Evolutionary conservation across 2,329 filamentous ascomycete genomes (phyloP).

Genomic region (Fusarium nurragi): DNA sequence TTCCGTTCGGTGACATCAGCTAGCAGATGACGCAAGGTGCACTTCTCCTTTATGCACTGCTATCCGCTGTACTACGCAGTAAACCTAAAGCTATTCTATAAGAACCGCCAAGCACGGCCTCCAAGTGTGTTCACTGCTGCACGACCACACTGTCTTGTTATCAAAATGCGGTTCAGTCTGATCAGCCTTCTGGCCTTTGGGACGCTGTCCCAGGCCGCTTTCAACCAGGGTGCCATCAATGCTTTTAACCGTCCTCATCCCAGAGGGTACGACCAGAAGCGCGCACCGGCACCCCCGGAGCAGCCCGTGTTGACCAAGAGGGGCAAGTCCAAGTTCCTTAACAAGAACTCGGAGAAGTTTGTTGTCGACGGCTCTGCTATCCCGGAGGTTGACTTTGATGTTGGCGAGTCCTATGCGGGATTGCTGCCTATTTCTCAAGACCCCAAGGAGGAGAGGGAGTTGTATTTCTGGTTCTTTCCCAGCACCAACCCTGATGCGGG

Average conservation of each 20-base stretch:
- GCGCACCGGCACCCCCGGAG: constrained; percentile 1
- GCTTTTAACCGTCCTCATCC: constrained; percentile 32
- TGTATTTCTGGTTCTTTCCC: constrained; percentile 76
- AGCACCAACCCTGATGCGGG: constrained; percentile 59
- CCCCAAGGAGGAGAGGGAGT: constrained; percentile 59
- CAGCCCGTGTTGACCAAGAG: constrained; percentile 18
- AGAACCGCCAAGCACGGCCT: background rate
- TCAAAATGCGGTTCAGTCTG: constrained; percentile 38
- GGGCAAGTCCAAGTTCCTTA: constrained; percentile 34
- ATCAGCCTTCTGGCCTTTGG: constrained; percentile 36
- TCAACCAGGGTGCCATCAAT: constrained; percentile 38
- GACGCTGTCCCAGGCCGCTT: constrained; percentile 37
- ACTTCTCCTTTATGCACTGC: background rate
- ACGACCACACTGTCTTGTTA: background rate
- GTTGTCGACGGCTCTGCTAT: constrained; percentile 71
- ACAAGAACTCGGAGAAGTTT: constrained; percentile 53
- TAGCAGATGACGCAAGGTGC: constrained; percentile 1
- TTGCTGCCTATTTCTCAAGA: constrained; percentile 64
- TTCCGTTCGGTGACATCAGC: constrained; percentile 26
- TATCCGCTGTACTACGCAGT: background rate
- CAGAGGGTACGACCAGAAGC: constrained; percentile 15
- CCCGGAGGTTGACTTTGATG: constrained; percentile 75
- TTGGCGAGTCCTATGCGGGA: constrained; percentile 73
- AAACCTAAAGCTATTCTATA: constrained; percentile 2
- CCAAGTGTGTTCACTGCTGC: background rate